Percentiles rank a stretch among this genome's conserved stretches.
Evolutionary conservation across 495 filamentous ascomycete species (phyloP).

Genomic region (Aspergillus baeticus): DNA sequence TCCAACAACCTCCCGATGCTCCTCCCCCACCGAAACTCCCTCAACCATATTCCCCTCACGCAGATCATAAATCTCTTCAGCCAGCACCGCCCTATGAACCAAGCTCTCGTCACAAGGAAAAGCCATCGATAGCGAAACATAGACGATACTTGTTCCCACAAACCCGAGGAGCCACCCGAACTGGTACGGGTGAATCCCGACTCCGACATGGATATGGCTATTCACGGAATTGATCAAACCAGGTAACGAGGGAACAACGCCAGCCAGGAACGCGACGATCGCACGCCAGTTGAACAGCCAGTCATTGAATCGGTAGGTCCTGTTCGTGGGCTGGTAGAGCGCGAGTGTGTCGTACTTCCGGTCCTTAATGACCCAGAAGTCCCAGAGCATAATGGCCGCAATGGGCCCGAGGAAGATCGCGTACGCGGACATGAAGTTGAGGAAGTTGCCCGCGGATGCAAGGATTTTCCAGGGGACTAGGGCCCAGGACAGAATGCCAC

Average conservation of each 20-base stretch:
- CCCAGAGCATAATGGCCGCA: conserved; percentile 62
- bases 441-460: conserved; percentile 52
- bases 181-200: conserved; percentile 50
- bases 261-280: conserved; percentile 58
- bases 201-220: conserved; percentile 39
- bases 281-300: conserved; percentile 66
- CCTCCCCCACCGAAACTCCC: conserved; percentile 20
- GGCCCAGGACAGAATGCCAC: conserved; percentile 57
- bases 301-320: conserved; percentile 53
- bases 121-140: conserved; percentile 36
- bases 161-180: conserved; percentile 60
- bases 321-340: conserved; percentile 39
- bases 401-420: conserved; percentile 70
- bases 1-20: conserved; percentile 5
- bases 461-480: conserved; percentile 67
- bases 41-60: conserved; percentile 30
- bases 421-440: conserved; percentile 63
- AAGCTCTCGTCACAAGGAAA: conserved; percentile 40
- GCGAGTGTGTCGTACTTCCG: conserved; percentile 58
- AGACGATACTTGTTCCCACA: conserved; percentile 43
- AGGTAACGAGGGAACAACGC: conserved; percentile 61
- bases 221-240: conserved; percentile 55
- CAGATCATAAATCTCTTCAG: conserved; percentile 50
- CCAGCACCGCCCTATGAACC: conserved; percentile 39
- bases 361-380: conserved; percentile 68